Evolutionary conservation across 345 rosid species (phyloP).

Genomic region (Geranium brycei): DNA sequence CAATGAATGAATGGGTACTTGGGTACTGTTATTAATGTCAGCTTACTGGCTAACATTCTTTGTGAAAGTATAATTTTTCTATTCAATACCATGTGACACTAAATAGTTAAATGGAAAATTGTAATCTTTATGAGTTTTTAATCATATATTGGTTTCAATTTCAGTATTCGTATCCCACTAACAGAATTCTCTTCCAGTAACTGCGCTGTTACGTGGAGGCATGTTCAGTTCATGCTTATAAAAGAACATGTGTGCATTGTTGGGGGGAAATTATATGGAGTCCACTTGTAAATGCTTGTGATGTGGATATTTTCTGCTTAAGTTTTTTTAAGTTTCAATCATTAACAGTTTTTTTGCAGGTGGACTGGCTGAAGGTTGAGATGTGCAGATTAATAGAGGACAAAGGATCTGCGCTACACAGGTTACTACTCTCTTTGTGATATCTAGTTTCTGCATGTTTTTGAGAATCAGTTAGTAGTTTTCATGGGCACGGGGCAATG

Average conservation of each 20-base stretch:
- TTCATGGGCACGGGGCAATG: neutral
- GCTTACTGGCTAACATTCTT: too few relatives aligned
- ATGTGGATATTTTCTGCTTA: neutral
- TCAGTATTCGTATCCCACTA: too few relatives aligned
- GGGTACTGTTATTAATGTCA: too few relatives aligned
- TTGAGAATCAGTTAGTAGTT: neutral
- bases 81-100: too few relatives aligned
- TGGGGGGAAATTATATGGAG: neutral
- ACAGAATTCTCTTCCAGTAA: neutral
- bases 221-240: neutral
- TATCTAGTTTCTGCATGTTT: neutral
- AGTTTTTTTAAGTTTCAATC: constrained; percentile 34
- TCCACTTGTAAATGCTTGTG: neutral
- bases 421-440: constrained; percentile 31
- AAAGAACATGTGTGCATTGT: neutral
- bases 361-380: constrained; percentile 82
- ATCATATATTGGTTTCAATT: too few relatives aligned
- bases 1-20: too few relatives aligned
- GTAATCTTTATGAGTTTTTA: too few relatives aligned
- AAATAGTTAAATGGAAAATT: too few relatives aligned
- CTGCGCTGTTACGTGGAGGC: neutral
- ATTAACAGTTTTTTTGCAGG: constrained; percentile 52
- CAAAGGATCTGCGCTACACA: constrained; percentile 66
- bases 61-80: too few relatives aligned
- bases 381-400: constrained; percentile 75